Base-by-base conservation (phyloP, 2,329 filamentous ascomycete species). In the Colletotrichum nymphaeae region DNA sequence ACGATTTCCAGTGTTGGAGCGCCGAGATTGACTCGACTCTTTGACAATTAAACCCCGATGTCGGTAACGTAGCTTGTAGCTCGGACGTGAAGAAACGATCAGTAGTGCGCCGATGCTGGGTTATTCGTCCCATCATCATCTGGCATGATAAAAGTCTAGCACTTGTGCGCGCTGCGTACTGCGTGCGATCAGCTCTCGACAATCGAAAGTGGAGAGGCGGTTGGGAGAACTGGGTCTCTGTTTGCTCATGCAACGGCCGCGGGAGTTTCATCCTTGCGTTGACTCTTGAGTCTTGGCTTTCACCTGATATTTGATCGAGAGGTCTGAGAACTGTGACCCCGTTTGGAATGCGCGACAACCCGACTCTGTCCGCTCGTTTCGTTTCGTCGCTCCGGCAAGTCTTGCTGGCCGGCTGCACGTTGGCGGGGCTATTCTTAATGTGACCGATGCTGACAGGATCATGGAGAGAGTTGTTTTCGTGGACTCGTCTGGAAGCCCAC, bases 331-430 rank as follows among this genome's bases (percentile, higher is more conserved):
- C 66, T 30, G 59, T 58, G 66, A 52, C 59, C 53, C 66, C 52
- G 59, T 56, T 30, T 46, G 66, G 42, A 73, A 73, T 60, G 66
- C 57, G 66, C 66, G 53, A 49, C 52, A 68, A 63, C 60, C 42
- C 66, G 59, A 55, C 59, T 12, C 24, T 60, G 69, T n/a, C 59
- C 66, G 69, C 66, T 69, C 69, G 69, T 72, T 72, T 72, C 69
- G 69, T 72, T 72, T 72, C 69, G 52, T 69, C 46, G 55, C 59
- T 69, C 66, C 66, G 59, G 30, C 59, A 59, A 58, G 60, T n/a
- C 58, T 49, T 37, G 24, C 22, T 59, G 42, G 52, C 58, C 26
- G 60, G 59, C 52, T 69, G 66, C 66, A 69, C 28, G 59, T 37
- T 52, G 59, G 66, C 53, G 69, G 59, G 59, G 58, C 70, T 63